Conservation (phyloP, 1,284 basidiomycete genomes). For the Ceratorhiza oryzae-sativae region DNA sequence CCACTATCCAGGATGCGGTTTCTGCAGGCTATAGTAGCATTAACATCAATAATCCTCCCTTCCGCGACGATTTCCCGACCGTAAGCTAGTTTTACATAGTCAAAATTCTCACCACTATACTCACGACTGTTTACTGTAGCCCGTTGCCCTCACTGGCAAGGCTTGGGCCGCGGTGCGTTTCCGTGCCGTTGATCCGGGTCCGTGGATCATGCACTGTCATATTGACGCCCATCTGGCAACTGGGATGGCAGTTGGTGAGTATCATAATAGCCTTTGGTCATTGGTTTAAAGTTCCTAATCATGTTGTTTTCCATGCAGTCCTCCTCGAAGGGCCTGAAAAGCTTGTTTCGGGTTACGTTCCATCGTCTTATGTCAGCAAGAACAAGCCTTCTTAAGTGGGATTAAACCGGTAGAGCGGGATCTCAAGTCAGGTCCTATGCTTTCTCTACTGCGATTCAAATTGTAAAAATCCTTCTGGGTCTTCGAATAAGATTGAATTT, state of each 20-base stretch:
- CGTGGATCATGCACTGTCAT: slow-evolving; percentile 33
- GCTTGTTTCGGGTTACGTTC: slow-evolving; percentile 11
- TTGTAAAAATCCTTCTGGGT: too few species aligned
- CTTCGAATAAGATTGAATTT: too few species aligned
- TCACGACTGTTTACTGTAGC: background rate
- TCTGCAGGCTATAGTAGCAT: slow-evolving; percentile 14
- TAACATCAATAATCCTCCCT: slow-evolving; percentile 34
- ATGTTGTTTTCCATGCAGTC: background rate
- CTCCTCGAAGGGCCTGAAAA: slow-evolving; percentile 13
- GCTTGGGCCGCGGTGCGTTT: slow-evolving; percentile 35
- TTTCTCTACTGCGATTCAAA: too few species aligned
- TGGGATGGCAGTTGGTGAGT: slow-evolving; percentile 21
- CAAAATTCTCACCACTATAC: too few species aligned
- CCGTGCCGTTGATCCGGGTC: slow-evolving; percentile 9
- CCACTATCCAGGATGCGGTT: slow-evolving; percentile 28
- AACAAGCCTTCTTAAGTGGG: slow-evolving; percentile 20
- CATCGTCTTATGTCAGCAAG: slow-evolving; percentile 3
- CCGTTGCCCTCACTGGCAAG: slow-evolving; percentile 17
- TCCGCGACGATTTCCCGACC: slow-evolving; percentile 22
- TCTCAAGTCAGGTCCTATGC: too few species aligned
- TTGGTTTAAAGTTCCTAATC: too few species aligned
- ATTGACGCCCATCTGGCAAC: slow-evolving; percentile 33
- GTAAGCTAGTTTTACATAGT: too few species aligned
- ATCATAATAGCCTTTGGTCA: background rate
- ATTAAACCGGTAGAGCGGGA: too few species aligned